Evolutionary conservation across 768 basidiomycete species (phyloP).

Genomic region (Sporobolomyces pararoseus): DNA sequence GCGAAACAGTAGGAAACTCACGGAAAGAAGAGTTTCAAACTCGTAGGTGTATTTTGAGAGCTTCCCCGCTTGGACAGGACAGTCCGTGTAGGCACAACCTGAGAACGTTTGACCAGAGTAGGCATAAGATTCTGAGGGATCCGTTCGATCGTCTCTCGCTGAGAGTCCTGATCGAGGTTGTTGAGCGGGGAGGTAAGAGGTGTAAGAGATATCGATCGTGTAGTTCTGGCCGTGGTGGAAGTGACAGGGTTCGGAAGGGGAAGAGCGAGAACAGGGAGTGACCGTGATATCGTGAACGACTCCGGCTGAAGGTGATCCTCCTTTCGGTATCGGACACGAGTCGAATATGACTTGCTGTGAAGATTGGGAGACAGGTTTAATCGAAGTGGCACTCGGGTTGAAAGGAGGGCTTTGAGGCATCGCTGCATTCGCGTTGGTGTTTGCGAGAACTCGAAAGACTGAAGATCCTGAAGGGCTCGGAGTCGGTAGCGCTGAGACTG

Average conservation of each 20-base stretch:
- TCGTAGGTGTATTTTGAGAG: conserved; percentile 10
- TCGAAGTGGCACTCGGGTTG: neutral
- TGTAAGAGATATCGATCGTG: conserved; percentile 24
- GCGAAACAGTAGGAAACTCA: neutral
- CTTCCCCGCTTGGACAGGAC: conserved; percentile 4
- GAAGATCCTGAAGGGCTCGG: neutral
- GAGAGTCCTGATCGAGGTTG: conserved; percentile 5
- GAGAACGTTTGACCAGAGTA: conserved; percentile 19
- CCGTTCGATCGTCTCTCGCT: conserved; percentile 16
- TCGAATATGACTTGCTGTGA: conserved; percentile 6
- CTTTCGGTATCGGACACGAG: neutral
- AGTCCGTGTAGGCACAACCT: conserved; percentile 17
- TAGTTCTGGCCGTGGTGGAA: conserved; percentile 22
- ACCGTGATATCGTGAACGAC: conserved; percentile 15
- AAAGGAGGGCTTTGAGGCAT: conserved; percentile 11
- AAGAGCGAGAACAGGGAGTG: conserved; percentile 9
- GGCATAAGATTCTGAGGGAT: neutral
- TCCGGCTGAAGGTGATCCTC: conserved; percentile 12
- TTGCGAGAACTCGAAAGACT: conserved; percentile 6
- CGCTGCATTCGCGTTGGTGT: neutral
- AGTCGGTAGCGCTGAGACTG: conserved; percentile 7
- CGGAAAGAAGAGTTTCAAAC: conserved; percentile 14
- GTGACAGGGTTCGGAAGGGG: conserved; percentile 15
- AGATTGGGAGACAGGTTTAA: neutral
- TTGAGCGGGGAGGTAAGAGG: neutral